phyloP scores from a whole-genome alignment of 768 basidiomycete genomes.

The Suillus alpinus region DNA sequence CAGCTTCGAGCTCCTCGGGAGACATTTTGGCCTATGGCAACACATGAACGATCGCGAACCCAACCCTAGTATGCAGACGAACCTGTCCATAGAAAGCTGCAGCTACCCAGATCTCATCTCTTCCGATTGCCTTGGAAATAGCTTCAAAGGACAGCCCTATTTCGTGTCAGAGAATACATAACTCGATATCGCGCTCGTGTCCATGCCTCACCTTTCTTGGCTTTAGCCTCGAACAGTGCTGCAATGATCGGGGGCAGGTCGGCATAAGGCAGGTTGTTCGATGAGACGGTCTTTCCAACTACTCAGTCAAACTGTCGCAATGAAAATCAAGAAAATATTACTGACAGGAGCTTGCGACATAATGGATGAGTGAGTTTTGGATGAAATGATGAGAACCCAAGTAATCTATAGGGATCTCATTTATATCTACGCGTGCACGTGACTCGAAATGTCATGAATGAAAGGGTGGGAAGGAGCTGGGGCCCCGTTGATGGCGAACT shows the following conservation, averaged over 20 bases:
- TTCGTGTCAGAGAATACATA: background rate
- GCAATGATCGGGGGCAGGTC: conserved; percentile 51
- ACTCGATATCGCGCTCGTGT: background rate
- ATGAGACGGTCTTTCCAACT: conserved; percentile 37
- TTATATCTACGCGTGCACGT: conserved; percentile 15
- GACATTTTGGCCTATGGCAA: conserved; percentile 61
- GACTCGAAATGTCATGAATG: conserved; percentile 6
- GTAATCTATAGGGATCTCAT: conserved; percentile 2
- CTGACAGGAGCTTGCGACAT: conserved; percentile 41
- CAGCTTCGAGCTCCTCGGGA: conserved; percentile 52
- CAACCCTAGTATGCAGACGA: conserved; percentile 9
- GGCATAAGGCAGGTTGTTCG: conserved; percentile 42
- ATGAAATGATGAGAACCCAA: conserved; percentile 3
- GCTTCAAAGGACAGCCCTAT: conserved; percentile 67
- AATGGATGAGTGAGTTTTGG: conserved; percentile 1
- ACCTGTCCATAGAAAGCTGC: conserved; percentile 83
- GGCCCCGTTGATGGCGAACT: conserved; percentile 1
- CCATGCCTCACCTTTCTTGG: conserved; percentile 48
- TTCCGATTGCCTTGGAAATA: conserved; percentile 61
- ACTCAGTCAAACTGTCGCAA: background rate
- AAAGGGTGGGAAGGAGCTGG: background rate
- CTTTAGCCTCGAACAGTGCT: conserved; percentile 63
- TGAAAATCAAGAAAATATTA: conserved; percentile 5
- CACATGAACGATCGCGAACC: conserved; percentile 2
- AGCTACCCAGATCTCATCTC: conserved; percentile 81